Evolutionary conservation across 805 yeast genomes (phyloP), one percentile per base, ranked within the genome.

Genomic region (Metschnikowia baotianmanensis): DNA sequence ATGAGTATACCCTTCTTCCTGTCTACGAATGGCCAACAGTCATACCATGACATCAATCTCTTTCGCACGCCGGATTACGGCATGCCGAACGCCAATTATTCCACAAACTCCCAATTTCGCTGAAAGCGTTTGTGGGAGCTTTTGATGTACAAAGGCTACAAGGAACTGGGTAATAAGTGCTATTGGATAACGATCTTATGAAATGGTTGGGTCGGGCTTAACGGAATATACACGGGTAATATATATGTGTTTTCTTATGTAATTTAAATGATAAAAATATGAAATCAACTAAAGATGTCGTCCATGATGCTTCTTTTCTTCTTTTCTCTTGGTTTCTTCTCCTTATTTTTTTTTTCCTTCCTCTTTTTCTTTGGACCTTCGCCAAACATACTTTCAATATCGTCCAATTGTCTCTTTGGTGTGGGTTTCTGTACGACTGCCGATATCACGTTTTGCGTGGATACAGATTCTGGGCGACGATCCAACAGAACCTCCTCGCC

Each of bases 251-350:
- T 32, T n/a, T 27, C 13, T 8, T 6, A 3, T 13, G 17, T 10
- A 27, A 7, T 27, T 27, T 15, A 13, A 13, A 13, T 27, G 6
- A 12, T 27, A 11, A 13, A 7, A 27, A 16, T 9, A 19, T 15
- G 15, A 6, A 7, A 11, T 42, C 40, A 78, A 1, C 87, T 88
- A 62, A 86, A 86, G 12, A 86, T 86, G 52, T 79, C 86, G 59
- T 85, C 93, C 40, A 86, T 86, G 9, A 80, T 82, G 33, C 73
- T 72, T 45, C 65, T 74, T 38, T 62, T 59, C 56, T 71, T 77
- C 56, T 70, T 72, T 43, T 72, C 72, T 56, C 70, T 36, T 12
- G 42, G 38, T 32, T 42, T 40, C 42, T 42, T 40, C 40, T 48
- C 45, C 34, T 40, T 43, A 36, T 44, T 37, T 42, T 47, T 48